Evolutionary conservation across 257 asterid genomes (phyloP).

Genomic region (Gentiana straminea): DNA sequence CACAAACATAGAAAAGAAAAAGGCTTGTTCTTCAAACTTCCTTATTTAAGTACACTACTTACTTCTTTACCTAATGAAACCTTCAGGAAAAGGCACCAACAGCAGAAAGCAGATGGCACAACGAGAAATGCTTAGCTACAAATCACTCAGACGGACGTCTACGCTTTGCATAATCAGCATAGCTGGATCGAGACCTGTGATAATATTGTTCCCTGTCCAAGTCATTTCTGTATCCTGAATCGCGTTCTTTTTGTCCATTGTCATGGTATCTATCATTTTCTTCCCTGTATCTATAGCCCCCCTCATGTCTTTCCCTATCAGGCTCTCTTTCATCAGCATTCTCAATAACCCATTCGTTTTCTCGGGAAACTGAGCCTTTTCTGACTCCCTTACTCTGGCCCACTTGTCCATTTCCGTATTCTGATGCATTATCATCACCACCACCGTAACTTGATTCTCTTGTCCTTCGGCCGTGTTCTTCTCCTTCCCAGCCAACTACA

Average conservation of each 20-base stretch:
- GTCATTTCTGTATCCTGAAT: conserved; percentile 25
- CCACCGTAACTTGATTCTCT: conserved; percentile 51
- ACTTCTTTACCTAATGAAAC: conserved; percentile 41
- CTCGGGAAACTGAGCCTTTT: conserved; percentile 33
- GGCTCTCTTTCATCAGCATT: conserved; percentile 33
- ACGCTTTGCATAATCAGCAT: conserved; percentile 40
- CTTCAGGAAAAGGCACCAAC: conserved; percentile 21
- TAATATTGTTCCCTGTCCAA: conserved; percentile 31
- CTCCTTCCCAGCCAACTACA: conserved; percentile 46
- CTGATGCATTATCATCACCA: conserved; percentile 45
- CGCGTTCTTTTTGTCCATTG: conserved; percentile 28
- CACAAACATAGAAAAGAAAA: conserved; percentile 20
- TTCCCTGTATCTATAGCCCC: conserved; percentile 37
- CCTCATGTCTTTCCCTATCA: conserved; percentile 30
- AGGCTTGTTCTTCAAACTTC: conserved; percentile 30
- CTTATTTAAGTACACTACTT: conserved; percentile 36
- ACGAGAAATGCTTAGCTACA: conserved; percentile 8
- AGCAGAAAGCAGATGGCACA: conserved; percentile 20
- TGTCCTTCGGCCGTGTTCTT: conserved; percentile 38
- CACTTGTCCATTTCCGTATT: conserved; percentile 37
- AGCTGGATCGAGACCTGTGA: conserved; percentile 37
- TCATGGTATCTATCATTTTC: conserved; percentile 27
- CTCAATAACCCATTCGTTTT: conserved; percentile 37
- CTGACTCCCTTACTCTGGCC: conserved; percentile 36
- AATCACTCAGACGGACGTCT: conserved; percentile 36